phyloP scores from a whole-genome alignment of 768 basidiomycete species.

The Amylocystis lapponica region DNA sequence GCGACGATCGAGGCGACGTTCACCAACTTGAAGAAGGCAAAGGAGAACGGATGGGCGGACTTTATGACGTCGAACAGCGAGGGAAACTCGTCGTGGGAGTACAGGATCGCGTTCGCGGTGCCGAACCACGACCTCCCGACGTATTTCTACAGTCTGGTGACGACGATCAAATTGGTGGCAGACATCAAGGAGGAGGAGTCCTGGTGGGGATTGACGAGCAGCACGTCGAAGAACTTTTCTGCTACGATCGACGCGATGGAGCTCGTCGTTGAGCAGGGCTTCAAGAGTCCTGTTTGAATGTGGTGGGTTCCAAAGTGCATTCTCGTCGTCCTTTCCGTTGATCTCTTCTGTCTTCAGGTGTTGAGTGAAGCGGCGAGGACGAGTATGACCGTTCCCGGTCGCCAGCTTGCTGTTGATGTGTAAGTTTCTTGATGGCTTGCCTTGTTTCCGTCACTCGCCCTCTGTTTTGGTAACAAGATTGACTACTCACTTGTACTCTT shows the following conservation, averaged over 20 bases:
- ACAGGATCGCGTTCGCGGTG: not conserved
- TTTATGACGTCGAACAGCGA: not conserved
- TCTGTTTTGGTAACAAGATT: too few relatives aligned
- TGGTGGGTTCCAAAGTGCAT: too few relatives aligned
- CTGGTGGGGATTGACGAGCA: not conserved
- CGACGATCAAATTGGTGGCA: not conserved
- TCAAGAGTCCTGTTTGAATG: not conserved
- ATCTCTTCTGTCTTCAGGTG: too few relatives aligned
- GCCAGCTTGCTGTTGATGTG: too few relatives aligned
- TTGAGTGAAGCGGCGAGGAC: too few relatives aligned
- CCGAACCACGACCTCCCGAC: not conserved
- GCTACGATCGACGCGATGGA: not conserved
- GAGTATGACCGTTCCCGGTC: too few relatives aligned
- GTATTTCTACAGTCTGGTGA: not conserved
- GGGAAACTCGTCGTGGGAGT: not conserved
- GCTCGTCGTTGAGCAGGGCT: not conserved
- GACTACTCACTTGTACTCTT: too few relatives aligned
- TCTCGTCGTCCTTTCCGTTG: too few relatives aligned
- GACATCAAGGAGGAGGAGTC: not conserved
- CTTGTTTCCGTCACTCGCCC: too few relatives aligned
- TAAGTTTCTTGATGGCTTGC: too few relatives aligned
- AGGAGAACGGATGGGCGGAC: not conserved
- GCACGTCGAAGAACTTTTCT: not conserved
- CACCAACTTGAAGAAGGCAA: not conserved
- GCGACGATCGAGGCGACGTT: not conserved